Evolutionary conservation across 1,284 basidiomycete genomes (phyloP), one percentile per base, ranked within the genome.

Genomic region (Golubevia pallescens): DNA sequence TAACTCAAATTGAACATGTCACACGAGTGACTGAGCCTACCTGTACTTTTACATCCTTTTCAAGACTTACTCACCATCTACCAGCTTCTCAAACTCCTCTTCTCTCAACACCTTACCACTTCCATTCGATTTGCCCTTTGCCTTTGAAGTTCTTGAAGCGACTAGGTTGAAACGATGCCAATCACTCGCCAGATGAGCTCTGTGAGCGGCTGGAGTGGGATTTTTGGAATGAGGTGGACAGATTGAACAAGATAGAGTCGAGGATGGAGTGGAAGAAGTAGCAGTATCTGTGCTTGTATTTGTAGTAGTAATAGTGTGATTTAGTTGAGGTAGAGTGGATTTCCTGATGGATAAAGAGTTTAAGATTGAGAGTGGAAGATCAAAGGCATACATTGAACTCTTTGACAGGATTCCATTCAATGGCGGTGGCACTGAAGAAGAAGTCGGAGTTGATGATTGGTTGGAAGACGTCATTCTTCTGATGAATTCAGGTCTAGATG

Each of bases 131-230:
- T 56, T 58, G 23, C 32, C 16, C 63, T 66, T 48, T 70, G 69
- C 1, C 73, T 61, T 42, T 66, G 67, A 34, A 84, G 68, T 58
- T 77, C 73, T 1, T 5, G 5, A 5, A 10, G 34, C 34, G 3
- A 38, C 34, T 38, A 80, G 74, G 28, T 84, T 84, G 66, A 77
- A 81, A 14, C 78, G 64, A 65, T 84, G 81, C 81, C 81, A 84
- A 20, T 80, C 71, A 58, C 73, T 77, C 23, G 74, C 73, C 32
- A 81, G 78, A 55, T 84, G 81, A 1, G 76, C 71, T 10, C 81
- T 65, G 61, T 78, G 78, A 6, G 75, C 73, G 3, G 65, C 61
- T 6, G 73, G 67, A n/a, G 67, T 67, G 3, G 70, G 48, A 16
- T 78, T 78, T 1, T 69, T 53, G 0, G 58, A 42, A 16, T 71